Evolutionary conservation across 78 protist species (phyloP).

Genomic region (Dictyostelium firmibasis): DNA sequence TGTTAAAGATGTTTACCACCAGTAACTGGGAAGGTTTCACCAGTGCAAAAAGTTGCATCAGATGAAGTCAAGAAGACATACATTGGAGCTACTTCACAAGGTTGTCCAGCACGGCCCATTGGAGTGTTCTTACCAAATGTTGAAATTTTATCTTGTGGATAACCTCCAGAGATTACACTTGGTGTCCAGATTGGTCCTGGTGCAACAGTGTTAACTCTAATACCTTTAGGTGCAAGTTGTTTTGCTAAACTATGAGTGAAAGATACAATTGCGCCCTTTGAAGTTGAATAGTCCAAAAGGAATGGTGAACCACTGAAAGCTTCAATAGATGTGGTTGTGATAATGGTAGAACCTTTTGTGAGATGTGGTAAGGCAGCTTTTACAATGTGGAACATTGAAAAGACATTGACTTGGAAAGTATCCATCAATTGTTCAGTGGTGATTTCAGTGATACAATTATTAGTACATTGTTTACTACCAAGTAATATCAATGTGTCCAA

Average conservation of each 20-base stretch:
- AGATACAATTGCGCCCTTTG: background rate
- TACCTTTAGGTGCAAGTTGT: background rate
- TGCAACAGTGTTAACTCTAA: background rate
- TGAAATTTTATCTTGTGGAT: background rate
- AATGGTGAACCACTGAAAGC: background rate
- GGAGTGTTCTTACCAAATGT: background rate
- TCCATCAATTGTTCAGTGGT: background rate
- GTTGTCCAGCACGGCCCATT: background rate
- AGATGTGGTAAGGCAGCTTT: background rate
- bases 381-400: background rate
- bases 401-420: background rate
- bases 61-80: background rate
- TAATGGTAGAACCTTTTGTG: background rate
- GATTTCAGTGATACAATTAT: background rate
- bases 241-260: background rate
- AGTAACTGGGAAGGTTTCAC: background rate
- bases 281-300: background rate
- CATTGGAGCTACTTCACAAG: background rate
- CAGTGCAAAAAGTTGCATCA: background rate
- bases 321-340: background rate
- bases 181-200: background rate
- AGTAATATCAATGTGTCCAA: background rate
- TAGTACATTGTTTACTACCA: background rate
- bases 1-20: background rate
- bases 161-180: background rate